phyloP scores from a whole-genome alignment of 768 basidiomycete species.

The Suillus alpinus region DNA sequence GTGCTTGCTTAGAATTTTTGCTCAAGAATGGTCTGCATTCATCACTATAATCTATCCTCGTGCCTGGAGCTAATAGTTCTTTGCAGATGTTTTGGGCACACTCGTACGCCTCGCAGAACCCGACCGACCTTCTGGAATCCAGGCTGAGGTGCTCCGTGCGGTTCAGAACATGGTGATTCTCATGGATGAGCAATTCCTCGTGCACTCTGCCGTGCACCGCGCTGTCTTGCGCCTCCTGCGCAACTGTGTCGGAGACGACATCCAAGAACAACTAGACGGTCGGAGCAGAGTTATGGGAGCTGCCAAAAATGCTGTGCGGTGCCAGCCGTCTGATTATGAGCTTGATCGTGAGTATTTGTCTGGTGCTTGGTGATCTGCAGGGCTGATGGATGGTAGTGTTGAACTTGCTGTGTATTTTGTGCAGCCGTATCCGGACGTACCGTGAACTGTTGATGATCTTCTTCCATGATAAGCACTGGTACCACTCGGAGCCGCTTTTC shows the following conservation, averaged over 20 bases:
- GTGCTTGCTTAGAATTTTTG: constrained; percentile 87
- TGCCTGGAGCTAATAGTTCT: constrained; percentile 1
- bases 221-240: constrained; percentile 83
- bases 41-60: not conserved
- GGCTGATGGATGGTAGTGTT: constrained; percentile 58
- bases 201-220: constrained; percentile 87
- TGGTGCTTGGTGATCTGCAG: not conserved
- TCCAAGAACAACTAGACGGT: constrained; percentile 85
- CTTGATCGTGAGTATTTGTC: constrained; percentile 66
- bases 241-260: constrained; percentile 88
- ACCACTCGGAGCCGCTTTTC: constrained; percentile 71
- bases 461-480: constrained; percentile 93
- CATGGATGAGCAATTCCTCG: constrained; percentile 90
- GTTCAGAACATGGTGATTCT: constrained; percentile 91
- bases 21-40: constrained; percentile 71
- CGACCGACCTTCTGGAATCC: constrained; percentile 87
- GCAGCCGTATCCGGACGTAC: constrained; percentile 86
- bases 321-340: constrained; percentile 85
- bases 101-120: constrained; percentile 84
- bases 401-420: constrained; percentile 86
- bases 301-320: constrained; percentile 63
- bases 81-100: constrained; percentile 72
- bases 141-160: constrained; percentile 81
- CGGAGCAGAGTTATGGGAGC: constrained; percentile 77
- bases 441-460: constrained; percentile 94